These are phyloP conservation scores for Biscutella laevigata DNA, from an alignment of 441 rosid genomes.

Conservation along the genomic window DNA sequence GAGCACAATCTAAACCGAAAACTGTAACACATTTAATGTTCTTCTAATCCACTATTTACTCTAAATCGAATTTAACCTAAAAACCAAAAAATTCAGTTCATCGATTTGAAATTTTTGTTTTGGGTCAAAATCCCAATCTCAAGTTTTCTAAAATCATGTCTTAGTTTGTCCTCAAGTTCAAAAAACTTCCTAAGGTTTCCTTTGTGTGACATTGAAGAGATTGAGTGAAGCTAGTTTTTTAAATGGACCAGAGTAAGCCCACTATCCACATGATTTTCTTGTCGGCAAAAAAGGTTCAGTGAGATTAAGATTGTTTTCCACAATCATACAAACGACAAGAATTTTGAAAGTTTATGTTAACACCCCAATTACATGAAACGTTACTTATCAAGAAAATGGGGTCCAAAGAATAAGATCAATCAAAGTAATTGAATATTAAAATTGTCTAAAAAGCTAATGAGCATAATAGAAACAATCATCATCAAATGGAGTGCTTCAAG, in stretches of 20 bases:
- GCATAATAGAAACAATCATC: background rate
- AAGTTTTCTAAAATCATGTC: background rate
- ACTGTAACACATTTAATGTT: too few species aligned
- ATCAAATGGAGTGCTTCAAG: background rate
- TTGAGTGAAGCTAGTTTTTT: background rate
- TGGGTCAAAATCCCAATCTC: too few species aligned
- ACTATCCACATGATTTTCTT: background rate
- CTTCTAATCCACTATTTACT: too few species aligned
- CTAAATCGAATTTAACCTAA: too few species aligned
- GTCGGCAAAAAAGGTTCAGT: slow-evolving; percentile 2
- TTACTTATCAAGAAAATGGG: slow-evolving; percentile 9
- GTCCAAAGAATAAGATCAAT: slow-evolving; percentile 3
- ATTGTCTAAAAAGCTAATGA: background rate
- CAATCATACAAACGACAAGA: slow-evolving; percentile 8
- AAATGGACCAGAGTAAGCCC: slow-evolving; percentile 14
- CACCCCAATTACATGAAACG: background rate
- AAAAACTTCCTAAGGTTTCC: background rate
- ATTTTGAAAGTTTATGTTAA: background rate
- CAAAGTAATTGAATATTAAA: slow-evolving; percentile 2
- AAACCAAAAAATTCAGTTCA: too few species aligned
- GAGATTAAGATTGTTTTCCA: background rate
- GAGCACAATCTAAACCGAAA: too few species aligned
- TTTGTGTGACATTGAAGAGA: slow-evolving; percentile 1
- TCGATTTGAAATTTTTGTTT: too few species aligned
- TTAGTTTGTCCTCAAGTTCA: background rate